Base-by-base conservation (phyloP, 768 basidiomycete species). In the Tricholoma saponaceum region DNA sequence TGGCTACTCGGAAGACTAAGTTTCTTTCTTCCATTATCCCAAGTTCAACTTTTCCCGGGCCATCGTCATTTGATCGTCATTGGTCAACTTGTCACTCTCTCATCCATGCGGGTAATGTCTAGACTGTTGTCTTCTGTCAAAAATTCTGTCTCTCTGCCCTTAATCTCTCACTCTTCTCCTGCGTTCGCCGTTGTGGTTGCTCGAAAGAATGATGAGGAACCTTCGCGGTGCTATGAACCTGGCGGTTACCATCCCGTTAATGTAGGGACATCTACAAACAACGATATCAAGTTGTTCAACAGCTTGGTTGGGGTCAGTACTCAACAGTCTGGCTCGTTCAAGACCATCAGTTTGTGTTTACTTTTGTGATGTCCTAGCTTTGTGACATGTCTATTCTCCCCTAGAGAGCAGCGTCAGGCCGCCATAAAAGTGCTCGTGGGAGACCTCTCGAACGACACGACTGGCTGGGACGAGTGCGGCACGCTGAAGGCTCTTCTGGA, bases 361-460 rank as follows among this genome's bases (percentile, higher is more conserved):
- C 6, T 2, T 20, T 41, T 18, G 5, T 13, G 14, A 13, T 4
- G 12, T 43, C 41, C n/a, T 43, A 43, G 6, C 41, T 10, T 8
- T 18, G 3, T 43, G 8, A 20, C 20, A 5, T 5, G 7, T 43
- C 41, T 20, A 20, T 18, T 20, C 7, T 3, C 59, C 54, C 10
- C 58, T 58, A 61, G 73, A 74, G 57, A 74, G 74, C 55, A 74
- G 70, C 56, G 76, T 76, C 66, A 6, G 20, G 78, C 79, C 54
- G 80, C 82, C 7, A 72, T 83, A 58, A 84, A 84, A 66, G 73
- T 83, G 41, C 75, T 80, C 60, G 76, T 79, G 58, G 79, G 76
- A 25, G 79, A 77, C 50, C 69, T 25, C 60, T 80, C 81, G 20
- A 43, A 43, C 20, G 20, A 20, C 6, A 20, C 41, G 14, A 37